These are phyloP conservation scores for Ophiocordyceps australis DNA, from an alignment of 2,329 filamentous ascomycete species.

Conservation along the genomic window DNA sequence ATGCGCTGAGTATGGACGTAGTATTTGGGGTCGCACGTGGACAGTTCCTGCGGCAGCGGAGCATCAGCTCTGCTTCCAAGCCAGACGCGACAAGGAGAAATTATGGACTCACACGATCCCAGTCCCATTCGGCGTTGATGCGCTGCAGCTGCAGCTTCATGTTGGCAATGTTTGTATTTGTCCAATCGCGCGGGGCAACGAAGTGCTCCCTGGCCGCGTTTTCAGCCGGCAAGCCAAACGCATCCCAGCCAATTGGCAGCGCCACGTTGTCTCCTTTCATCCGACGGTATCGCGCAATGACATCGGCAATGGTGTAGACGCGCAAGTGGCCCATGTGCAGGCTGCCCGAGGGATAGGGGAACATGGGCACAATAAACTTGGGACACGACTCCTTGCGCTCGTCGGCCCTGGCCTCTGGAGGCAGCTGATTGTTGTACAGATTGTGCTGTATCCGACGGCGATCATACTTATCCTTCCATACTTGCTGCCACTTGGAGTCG, in stretches of 20 bases:
- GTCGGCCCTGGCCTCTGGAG: constrained; percentile 3
- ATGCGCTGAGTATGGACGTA: constrained; percentile 82
- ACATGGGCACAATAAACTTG: constrained; percentile 75
- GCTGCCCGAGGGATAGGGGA: constrained; percentile 77
- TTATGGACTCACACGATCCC: constrained; percentile 46
- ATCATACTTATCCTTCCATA: constrained; percentile 16
- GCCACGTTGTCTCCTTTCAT: constrained; percentile 61
- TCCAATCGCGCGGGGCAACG: constrained; percentile 64
- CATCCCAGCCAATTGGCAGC: constrained; percentile 90
- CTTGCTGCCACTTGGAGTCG: constrained; percentile 30
- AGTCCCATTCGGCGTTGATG: constrained; percentile 75
- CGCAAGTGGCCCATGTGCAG: constrained; percentile 77
- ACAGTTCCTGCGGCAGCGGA: constrained; percentile 73
- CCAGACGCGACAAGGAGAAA: no score
- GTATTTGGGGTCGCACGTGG: constrained; percentile 69
- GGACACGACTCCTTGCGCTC: constrained; percentile 10
- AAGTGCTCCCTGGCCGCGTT: constrained; percentile 79
- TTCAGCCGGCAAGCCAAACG: constrained; percentile 78
- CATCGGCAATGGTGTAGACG: constrained; percentile 82
- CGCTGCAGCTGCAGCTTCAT: constrained; percentile 69
- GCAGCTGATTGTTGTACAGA: no score
- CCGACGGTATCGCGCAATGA: constrained; percentile 56
- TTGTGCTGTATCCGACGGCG: no score
- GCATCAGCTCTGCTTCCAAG: no score
- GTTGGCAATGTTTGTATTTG: constrained; percentile 56